Evolutionary conservation across 2,329 filamentous ascomycete genomes (phyloP).

Genomic region (Chaetothyriales sp.): DNA sequence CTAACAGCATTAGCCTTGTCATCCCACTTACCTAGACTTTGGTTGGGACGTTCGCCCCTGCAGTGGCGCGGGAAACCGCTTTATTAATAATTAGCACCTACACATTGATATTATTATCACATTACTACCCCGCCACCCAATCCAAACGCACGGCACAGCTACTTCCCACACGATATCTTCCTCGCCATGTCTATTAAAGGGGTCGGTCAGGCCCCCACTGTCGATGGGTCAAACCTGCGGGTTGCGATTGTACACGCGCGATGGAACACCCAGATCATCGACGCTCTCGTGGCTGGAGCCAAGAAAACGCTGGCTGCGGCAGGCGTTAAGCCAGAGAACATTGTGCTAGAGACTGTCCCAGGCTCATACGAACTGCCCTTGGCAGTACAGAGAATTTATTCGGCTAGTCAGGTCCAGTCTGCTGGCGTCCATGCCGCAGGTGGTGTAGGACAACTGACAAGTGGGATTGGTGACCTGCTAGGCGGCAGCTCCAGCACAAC

Average conservation of each 20-base stretch:
- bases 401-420: constrained; percentile 73
- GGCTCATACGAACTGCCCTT: constrained; percentile 91
- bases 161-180: neutral
- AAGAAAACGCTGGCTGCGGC: constrained; percentile 60
- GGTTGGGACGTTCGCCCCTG: neutral
- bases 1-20: neutral
- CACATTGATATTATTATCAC: no score
- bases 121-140: neutral
- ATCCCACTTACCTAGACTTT: neutral
- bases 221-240: constrained; percentile 57
- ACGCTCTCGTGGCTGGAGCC: constrained; percentile 65
- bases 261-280: constrained; percentile 85
- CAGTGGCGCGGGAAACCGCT: no score
- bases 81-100: no score
- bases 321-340: constrained; percentile 77
- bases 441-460: constrained; percentile 35
- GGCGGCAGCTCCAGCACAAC: constrained; percentile 47
- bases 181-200: constrained; percentile 40
- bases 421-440: constrained; percentile 25
- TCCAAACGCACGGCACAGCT: neutral
- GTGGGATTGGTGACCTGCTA: constrained; percentile 61
- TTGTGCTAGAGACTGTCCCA: constrained; percentile 76
- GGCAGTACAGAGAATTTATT: constrained; percentile 74
- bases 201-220: constrained; percentile 41
- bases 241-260: constrained; percentile 91